phyloP scores from a whole-genome alignment of 148 eudicot species.

The Drosera capensis region DNA sequence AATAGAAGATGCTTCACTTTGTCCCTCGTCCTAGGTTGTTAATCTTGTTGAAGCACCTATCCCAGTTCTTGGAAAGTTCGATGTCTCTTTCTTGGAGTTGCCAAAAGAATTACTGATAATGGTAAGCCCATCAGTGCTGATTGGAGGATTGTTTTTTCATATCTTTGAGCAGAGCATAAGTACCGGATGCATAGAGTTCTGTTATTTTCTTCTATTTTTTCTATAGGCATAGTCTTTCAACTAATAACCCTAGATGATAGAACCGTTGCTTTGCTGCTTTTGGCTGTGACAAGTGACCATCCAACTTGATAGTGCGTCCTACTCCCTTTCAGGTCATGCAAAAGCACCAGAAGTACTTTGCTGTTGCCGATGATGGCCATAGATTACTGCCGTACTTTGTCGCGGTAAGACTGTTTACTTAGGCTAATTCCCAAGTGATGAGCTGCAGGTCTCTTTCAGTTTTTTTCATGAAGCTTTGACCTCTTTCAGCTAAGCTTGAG shows the following conservation, averaged over 20 bases:
- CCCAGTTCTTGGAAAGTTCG: constrained; percentile 77
- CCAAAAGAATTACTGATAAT: constrained; percentile 87
- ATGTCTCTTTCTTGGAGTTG: constrained; percentile 69
- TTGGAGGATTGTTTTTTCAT: background rate
- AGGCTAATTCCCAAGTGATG: background rate
- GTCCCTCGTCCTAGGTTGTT: constrained; percentile 39
- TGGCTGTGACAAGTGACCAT: too few species aligned
- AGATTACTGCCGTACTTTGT: constrained; percentile 73
- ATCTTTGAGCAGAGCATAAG: background rate
- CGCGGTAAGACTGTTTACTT: constrained; percentile 28
- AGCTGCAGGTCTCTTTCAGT: constrained; percentile 1
- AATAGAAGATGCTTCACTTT: background rate
- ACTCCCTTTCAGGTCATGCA: constrained; percentile 81
- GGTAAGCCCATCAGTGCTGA: constrained; percentile 26
- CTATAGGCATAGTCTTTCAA: too few species aligned
- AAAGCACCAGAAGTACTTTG: constrained; percentile 98
- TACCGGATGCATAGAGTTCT: background rate
- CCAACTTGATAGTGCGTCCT: background rate
- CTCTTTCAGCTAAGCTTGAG: too few species aligned
- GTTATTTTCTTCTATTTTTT: too few species aligned
- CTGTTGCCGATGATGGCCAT: constrained; percentile 48
- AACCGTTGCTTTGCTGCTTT: background rate
- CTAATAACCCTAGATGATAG: too few species aligned
- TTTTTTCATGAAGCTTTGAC: background rate
- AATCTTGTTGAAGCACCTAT: constrained; percentile 96